These are phyloP conservation scores for Lactarius hatsudake DNA, from an alignment of 768 basidiomycete species.

Conservation along the genomic window DNA sequence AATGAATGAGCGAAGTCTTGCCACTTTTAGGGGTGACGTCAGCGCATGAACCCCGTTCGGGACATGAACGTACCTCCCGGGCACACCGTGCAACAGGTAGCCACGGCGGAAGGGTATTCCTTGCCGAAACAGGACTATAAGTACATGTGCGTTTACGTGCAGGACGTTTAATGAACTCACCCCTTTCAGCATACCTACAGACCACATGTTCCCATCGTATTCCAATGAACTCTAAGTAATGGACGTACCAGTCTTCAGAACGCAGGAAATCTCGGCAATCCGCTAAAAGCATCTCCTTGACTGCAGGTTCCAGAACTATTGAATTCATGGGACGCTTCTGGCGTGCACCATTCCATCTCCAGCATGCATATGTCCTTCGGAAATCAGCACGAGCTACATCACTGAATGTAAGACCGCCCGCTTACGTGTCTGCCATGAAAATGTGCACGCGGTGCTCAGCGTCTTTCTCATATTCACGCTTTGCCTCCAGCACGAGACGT, in stretches of 20 bases:
- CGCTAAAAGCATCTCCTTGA: slow-evolving; percentile 85
- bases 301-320: slow-evolving; percentile 86
- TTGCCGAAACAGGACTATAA: slow-evolving; percentile 32
- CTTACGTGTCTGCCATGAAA: slow-evolving; percentile 86
- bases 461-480: slow-evolving; percentile 87
- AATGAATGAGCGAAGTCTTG: slow-evolving; percentile 84
- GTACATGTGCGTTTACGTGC: slow-evolving; percentile 8
- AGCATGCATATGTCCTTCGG: slow-evolving; percentile 63
- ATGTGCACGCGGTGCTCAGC: slow-evolving; percentile 89
- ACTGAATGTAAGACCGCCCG: slow-evolving; percentile 28
- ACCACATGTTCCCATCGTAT: slow-evolving; percentile 10
- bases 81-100: slow-evolving; percentile 81
- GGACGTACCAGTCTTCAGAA: slow-evolving; percentile 78
- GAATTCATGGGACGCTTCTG: slow-evolving; percentile 90
- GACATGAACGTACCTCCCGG: slow-evolving; percentile 58
- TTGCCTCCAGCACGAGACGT: slow-evolving; percentile 82
- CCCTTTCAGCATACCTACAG: slow-evolving; percentile 85
- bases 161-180: slow-evolving; percentile 40
- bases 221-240: slow-evolving; percentile 22
- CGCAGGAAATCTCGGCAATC: slow-evolving; percentile 84
- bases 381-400: slow-evolving; percentile 18
- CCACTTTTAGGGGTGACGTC: slow-evolving; percentile 48
- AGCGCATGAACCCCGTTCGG: slow-evolving; percentile 12
- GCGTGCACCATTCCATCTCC: slow-evolving; percentile 87
- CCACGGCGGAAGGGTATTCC: slow-evolving; percentile 88